A percentile compares a stretch with the other conserved stretches of the same genome.
These are phyloP conservation scores for Penicillium subrubescens DNA, from an alignment of 495 filamentous ascomycete species.

Conservation along the genomic window DNA sequence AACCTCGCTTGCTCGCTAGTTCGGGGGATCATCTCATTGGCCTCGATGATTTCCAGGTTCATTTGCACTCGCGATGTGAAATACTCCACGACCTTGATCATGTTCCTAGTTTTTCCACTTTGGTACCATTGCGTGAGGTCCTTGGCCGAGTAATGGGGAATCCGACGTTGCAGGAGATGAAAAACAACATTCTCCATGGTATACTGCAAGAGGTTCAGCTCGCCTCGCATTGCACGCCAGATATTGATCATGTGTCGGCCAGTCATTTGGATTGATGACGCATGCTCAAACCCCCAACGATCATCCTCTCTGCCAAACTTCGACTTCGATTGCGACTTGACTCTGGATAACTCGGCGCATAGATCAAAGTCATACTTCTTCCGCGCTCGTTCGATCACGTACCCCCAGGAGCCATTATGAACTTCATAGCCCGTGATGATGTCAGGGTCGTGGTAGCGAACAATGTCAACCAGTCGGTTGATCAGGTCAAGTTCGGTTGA, in stretches of 20 bases:
- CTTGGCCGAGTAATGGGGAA: slow-evolving; percentile 81
- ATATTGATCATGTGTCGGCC: slow-evolving; percentile 96
- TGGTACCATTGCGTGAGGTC: slow-evolving; percentile 82
- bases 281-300: slow-evolving; percentile 89
- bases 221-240: slow-evolving; percentile 92
- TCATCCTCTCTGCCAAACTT: slow-evolving; percentile 84
- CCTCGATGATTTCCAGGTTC: slow-evolving; percentile 87
- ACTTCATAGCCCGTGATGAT: slow-evolving; percentile 96
- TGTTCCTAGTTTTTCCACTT: slow-evolving; percentile 63
- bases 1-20: slow-evolving; percentile 95
- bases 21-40: slow-evolving; percentile 83
- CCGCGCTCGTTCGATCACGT: slow-evolving; percentile 85
- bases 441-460: slow-evolving; percentile 83
- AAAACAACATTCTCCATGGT: slow-evolving; percentile 97
- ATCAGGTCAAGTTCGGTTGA: slow-evolving; percentile 81
- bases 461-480: slow-evolving; percentile 80
- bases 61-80: slow-evolving; percentile 76
- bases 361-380: slow-evolving; percentile 87
- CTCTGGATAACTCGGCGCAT: slow-evolving; percentile 85
- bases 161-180: slow-evolving; percentile 85
- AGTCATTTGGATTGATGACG: slow-evolving; percentile 82
- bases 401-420: slow-evolving; percentile 91
- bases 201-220: slow-evolving; percentile 88
- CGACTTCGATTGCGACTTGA: slow-evolving; percentile 78
- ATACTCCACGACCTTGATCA: slow-evolving; percentile 77